These are phyloP conservation scores for Kwoniella heveanensis DNA, from an alignment of 768 basidiomycete species.

Conservation along the genomic window DNA sequence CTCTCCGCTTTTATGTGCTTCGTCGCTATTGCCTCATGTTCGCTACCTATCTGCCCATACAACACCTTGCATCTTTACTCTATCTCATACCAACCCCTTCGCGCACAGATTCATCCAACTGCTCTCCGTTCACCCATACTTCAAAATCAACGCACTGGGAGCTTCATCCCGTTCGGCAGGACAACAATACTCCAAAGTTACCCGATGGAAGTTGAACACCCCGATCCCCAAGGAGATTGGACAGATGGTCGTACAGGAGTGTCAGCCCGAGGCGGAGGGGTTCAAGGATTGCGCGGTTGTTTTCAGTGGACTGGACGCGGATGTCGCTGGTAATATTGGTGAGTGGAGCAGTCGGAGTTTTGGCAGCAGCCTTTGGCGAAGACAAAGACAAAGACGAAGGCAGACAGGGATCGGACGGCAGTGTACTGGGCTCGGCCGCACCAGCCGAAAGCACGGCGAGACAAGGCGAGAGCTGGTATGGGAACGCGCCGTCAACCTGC, in stretches of 20 bases:
- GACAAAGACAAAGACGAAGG: too few relatives aligned
- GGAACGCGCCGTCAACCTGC: too few relatives aligned
- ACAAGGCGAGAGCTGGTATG: too few relatives aligned
- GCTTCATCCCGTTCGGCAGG: constrained; percentile 87
- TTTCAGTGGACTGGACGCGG: constrained; percentile 94
- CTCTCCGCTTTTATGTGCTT: too few relatives aligned
- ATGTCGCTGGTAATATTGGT: constrained; percentile 96
- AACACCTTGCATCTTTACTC: too few relatives aligned
- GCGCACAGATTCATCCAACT: constrained; percentile 71
- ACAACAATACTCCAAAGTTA: constrained; percentile 72
- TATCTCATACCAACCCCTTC: neutral
- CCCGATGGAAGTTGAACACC: constrained; percentile 80
- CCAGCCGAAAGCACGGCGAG: too few relatives aligned
- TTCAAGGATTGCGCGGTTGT: constrained; percentile 81
- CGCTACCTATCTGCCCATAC: too few relatives aligned
- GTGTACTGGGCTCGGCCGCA: too few relatives aligned
- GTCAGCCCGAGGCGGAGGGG: constrained; percentile 65
- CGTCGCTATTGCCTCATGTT: too few relatives aligned
- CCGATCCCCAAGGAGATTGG: constrained; percentile 70
- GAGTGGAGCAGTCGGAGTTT: too few relatives aligned
- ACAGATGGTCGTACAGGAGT: constrained; percentile 71
- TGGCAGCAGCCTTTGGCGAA: too few relatives aligned
- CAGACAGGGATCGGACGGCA: too few relatives aligned
- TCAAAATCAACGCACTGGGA: constrained; percentile 79
- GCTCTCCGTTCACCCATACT: constrained; percentile 86